A percentile compares a stretch with the other conserved stretches of the same genome.
Evolutionary conservation across 2,329 filamentous ascomycete genomes (phyloP).

Genomic region (Fusarium paranaense): DNA sequence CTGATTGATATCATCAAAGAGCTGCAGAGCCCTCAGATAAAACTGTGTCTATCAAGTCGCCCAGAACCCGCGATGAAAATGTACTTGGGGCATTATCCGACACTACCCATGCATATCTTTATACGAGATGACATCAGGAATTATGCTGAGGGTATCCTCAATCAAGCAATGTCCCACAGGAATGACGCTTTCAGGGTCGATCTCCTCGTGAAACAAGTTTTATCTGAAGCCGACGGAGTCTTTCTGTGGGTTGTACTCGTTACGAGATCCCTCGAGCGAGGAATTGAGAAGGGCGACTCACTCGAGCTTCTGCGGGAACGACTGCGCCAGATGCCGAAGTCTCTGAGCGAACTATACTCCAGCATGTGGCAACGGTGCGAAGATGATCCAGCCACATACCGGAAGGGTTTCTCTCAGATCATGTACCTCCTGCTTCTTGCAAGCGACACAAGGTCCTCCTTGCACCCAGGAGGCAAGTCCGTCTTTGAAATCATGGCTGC

Average conservation of each 20-base stretch:
- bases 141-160: not conserved
- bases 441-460: too few relatives aligned
- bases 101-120: not conserved
- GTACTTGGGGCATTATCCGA: not conserved
- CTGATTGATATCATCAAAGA: not conserved
- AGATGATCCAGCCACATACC: not conserved
- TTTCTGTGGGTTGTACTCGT: not conserved
- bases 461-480: too few relatives aligned
- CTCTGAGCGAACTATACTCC: not conserved
- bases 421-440: not conserved
- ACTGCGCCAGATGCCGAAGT: not conserved
- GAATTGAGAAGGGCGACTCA: not conserved
- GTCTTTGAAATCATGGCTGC: not conserved
- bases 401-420: not conserved
- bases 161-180: not conserved
- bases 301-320: not conserved
- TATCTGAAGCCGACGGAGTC: not conserved
- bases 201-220: rapidly evolving
- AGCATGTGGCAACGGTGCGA: not conserved
- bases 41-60: not conserved
- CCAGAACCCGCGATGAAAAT: not conserved
- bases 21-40: not conserved
- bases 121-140: not conserved
- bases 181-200: not conserved
- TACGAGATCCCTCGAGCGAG: not conserved